A percentile compares a stretch with the other conserved stretches of the same genome.
These are phyloP conservation scores for Phylloporus sp. DNA, from an alignment of 768 basidiomycete species.

Conservation along the genomic window DNA sequence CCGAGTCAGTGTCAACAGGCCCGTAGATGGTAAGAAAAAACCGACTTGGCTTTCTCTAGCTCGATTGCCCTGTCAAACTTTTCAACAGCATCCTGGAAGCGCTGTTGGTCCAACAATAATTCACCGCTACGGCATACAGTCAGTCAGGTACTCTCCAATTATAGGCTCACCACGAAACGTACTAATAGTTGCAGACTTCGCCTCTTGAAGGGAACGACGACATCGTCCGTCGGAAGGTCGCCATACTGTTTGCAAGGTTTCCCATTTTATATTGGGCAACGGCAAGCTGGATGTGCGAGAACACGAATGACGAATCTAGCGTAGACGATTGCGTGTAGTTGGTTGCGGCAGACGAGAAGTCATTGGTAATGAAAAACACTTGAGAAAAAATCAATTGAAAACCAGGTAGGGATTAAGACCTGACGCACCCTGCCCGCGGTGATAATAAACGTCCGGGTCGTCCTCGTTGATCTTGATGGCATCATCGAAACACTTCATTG, in stretches of 20 bases:
- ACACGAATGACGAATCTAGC: conserved; percentile 85
- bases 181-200: conserved; percentile 96
- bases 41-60: conserved; percentile 73
- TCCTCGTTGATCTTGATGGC: conserved; percentile 76
- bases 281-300: conserved; percentile 94
- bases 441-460: conserved; percentile 97
- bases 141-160: not conserved
- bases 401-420: not conserved
- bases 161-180: conserved; percentile 24
- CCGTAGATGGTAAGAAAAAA: not conserved
- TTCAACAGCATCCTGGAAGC: conserved; percentile 83
- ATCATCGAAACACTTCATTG: conserved; percentile 88
- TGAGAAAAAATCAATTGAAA: not conserved
- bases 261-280: conserved; percentile 95
- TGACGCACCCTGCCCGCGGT: conserved; percentile 86
- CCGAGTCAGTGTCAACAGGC: not conserved
- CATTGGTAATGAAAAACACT: conserved; percentile 95
- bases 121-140: conserved; percentile 62
- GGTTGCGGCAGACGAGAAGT: conserved; percentile 78
- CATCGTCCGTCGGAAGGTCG: conserved; percentile 82
- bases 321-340: conserved; percentile 90
- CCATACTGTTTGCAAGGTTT: conserved; percentile 76
- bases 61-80: conserved; percentile 92
- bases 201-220: conserved; percentile 79
- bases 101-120: conserved; percentile 85